Evolutionary conservation across 192 early-diverging fungal species (phyloP), one percentile per base, ranked within the genome.

Genomic region (Borealophlyctis nickersoniae): DNA sequence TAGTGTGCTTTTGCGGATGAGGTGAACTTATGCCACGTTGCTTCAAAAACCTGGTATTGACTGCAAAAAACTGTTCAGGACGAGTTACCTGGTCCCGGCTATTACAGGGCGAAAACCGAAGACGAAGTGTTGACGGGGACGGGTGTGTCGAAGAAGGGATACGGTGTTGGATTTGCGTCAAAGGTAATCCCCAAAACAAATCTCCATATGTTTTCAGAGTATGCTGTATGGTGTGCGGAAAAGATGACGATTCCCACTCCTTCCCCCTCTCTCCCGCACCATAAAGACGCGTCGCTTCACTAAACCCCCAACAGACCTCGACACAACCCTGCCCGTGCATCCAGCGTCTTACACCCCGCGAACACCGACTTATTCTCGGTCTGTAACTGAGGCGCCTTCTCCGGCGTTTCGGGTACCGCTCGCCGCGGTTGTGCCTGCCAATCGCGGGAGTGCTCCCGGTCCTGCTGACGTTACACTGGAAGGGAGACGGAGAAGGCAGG

Each of bases 41-140:
- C 28, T 51, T 48, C 11, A 28, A 3, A 13, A 13, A 13, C 14
- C 2, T 26, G 4, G 7, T 61, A n/a, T 49, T 61, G 23, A 1
- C n/a, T n/a, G n/a, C n/a, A n/a, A n/a, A n/a, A n/a, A n/a, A 27
- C 33, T 7, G 58, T 36, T 52, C 65, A 74, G 73, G 61, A 77
- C 58, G 81, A 82, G 36, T 58, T 82, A 5, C 81, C 81, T 4
- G 81, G 81, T 26, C 81, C 81, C 11, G 81, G 81, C 52, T 82
- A 82, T 36, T 82, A 78, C 69, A 28, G 31, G 2, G 49, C 58
- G 48, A 60, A 64, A 67, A 54, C 52, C 28, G 65, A 22, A 56
- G 72, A 54, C 36, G 52, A 53, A n/a, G 16, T 65, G 33, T 28
- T 54, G 0, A 63, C 72, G 11, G 71, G 74, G 35, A 28, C 60